phyloP scores from a whole-genome alignment of 176 grass and related monocot species.

The Carex kokanica region DNA sequence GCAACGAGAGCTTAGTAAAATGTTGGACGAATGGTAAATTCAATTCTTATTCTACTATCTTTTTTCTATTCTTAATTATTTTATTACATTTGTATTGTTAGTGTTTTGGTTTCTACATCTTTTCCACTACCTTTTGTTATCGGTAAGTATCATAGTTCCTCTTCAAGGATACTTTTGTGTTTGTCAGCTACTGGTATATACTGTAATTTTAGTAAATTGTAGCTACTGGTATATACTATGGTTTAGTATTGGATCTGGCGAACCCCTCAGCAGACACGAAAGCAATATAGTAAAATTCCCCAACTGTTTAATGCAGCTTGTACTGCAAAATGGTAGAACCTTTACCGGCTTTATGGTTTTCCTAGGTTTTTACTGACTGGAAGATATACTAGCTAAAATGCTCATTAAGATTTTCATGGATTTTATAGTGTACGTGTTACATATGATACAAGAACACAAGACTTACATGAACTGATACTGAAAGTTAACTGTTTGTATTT shows the following conservation, averaged over 20 bases:
- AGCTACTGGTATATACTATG: too few species aligned
- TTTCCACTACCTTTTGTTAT: neutral
- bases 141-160: neutral
- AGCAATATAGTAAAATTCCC: too few species aligned
- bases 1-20: slow-evolving; percentile 86
- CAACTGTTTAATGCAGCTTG: too few species aligned
- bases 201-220: neutral
- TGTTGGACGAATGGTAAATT: slow-evolving; percentile 97
- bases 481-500: slow-evolving; percentile 29
- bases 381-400: neutral
- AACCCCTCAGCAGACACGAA: too few species aligned
- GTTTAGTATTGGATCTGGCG: too few species aligned
- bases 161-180: neutral
- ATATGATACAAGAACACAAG: neutral
- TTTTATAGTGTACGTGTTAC: neutral
- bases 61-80: slow-evolving; percentile 9
- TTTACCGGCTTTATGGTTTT: too few species aligned
- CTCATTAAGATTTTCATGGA: neutral
- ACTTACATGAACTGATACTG: slow-evolving; percentile 13
- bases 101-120: neutral
- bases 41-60: slow-evolving; percentile 3
- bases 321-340: too few species aligned
- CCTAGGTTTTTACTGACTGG: too few species aligned
- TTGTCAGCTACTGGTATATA: slow-evolving; percentile 1
- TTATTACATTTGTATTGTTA: neutral